Evolutionary conservation across 805 yeast species (phyloP).

Genomic region (Lipomyces starkeyi): DNA sequence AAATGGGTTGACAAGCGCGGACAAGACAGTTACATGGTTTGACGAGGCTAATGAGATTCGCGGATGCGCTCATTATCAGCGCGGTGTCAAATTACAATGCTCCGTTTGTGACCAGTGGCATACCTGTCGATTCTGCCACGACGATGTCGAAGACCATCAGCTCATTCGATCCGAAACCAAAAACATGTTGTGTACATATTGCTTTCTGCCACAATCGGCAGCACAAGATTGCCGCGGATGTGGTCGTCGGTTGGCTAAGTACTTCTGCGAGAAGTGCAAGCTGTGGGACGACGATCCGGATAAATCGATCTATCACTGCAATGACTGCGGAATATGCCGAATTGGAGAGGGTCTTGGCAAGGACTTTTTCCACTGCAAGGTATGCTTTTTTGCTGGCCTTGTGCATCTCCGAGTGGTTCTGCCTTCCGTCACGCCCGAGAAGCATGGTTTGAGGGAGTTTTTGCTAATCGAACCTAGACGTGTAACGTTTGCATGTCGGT

Average conservation of each 20-base stretch:
- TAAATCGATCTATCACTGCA: conserved; percentile 89
- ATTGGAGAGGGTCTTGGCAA: conserved; percentile 86
- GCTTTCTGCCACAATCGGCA: conserved; percentile 77
- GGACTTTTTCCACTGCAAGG: conserved; percentile 87
- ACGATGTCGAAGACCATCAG: conserved; percentile 58
- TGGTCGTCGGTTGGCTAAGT: conserved; percentile 68
- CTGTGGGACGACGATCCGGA: conserved; percentile 78
- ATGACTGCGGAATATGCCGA: conserved; percentile 90
- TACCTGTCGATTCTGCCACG: conserved; percentile 84
- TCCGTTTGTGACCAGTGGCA: conserved; percentile 75
- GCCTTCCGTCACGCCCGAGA: background rate
- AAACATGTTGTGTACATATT: conserved; percentile 80
- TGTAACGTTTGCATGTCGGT: conserved; percentile 90
- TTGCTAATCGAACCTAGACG: conserved; percentile 44
- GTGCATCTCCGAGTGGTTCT: background rate
- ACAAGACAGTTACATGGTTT: conserved; percentile 43
- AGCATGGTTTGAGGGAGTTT: background rate
- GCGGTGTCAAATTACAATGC: conserved; percentile 85
- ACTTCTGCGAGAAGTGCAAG: conserved; percentile 78
- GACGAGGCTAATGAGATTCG: conserved; percentile 47
- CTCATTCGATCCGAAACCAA: conserved; percentile 63
- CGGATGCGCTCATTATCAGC: conserved; percentile 84
- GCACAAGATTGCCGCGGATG: conserved; percentile 72
- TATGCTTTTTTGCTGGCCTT: background rate
- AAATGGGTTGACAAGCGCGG: conserved; percentile 19